These are phyloP conservation scores for Asterionellopsis glacialis DNA, from an alignment of 108 stramenopile species.

Conservation along the genomic window DNA sequence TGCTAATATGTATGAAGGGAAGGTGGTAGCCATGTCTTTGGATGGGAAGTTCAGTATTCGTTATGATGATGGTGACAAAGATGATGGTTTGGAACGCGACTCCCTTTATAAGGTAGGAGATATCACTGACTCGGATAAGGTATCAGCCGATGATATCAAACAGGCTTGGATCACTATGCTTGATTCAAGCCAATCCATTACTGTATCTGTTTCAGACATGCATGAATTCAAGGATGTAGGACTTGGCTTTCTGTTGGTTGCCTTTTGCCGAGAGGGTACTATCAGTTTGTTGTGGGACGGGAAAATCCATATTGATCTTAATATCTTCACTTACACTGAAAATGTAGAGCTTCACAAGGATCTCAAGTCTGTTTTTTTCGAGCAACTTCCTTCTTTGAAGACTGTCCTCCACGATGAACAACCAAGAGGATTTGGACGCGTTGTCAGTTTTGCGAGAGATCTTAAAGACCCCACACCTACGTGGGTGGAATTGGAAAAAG, in stretches of 20 bases:
- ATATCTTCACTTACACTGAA: constrained; percentile 55
- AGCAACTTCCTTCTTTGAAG: constrained; percentile 4
- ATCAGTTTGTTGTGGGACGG: constrained; percentile 60
- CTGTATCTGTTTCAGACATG: background rate
- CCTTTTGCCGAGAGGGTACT: constrained; percentile 23
- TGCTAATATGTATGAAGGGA: too few species aligned
- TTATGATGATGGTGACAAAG: background rate
- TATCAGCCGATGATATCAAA: background rate
- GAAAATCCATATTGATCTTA: constrained; percentile 41
- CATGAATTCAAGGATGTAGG: constrained; percentile 26
- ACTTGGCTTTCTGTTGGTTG: constrained; percentile 46
- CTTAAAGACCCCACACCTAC: constrained; percentile 2
- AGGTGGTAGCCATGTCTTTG: background rate
- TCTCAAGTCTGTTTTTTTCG: background rate
- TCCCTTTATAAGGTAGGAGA: too few species aligned
- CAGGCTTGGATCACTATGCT: too few species aligned
- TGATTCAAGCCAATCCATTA: background rate
- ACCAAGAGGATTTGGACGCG: constrained; percentile 45
- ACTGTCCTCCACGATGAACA: constrained; percentile 31
- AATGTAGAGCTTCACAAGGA: background rate
- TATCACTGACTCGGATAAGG: background rate
- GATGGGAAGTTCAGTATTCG: too few species aligned
- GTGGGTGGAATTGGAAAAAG: too few species aligned
- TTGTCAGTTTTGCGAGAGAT: constrained; percentile 37
- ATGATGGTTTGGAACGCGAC: background rate